These are phyloP conservation scores for Phlebiopsis flavidoalba DNA, from an alignment of 768 basidiomycete genomes.

Conservation along the genomic window DNA sequence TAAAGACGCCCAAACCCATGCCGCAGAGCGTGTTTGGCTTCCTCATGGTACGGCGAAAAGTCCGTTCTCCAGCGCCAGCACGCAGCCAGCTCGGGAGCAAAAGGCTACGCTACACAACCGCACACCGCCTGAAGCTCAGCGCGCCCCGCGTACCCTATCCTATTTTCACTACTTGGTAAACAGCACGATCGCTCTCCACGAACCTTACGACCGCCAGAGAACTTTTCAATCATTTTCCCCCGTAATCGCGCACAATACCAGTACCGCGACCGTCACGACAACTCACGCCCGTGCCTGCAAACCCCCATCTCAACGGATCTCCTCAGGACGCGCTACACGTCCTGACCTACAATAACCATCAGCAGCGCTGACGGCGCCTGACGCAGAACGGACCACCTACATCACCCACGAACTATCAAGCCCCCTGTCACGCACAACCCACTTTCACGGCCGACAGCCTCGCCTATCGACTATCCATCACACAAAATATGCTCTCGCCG, in stretches of 20 bases:
- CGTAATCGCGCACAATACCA: constrained; percentile 21
- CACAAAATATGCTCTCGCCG: not conserved
- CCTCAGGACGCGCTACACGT: constrained; percentile 15
- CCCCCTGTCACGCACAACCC: not conserved
- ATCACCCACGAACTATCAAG: too few species aligned
- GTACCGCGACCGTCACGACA: constrained; percentile 24
- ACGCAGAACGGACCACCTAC: too few species aligned
- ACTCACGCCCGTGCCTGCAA: constrained; percentile 14
- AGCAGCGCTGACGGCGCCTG: too few species aligned
- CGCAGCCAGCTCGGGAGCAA: constrained; percentile 31
- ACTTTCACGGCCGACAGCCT: constrained; percentile 4
- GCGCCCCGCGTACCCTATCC: not conserved
- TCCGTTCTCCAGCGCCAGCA: constrained; percentile 28
- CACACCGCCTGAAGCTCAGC: constrained; percentile 7
- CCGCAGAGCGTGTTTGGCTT: constrained; percentile 76
- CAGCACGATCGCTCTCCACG: constrained; percentile 6
- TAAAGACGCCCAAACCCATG: constrained; percentile 57
- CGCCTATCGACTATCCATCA: not conserved
- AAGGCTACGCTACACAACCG: not conserved
- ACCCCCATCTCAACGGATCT: constrained; percentile 9
- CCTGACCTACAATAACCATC: constrained; percentile 4
- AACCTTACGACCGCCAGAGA: constrained; percentile 17
- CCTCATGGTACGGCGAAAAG: constrained; percentile 47
- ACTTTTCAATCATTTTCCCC: constrained; percentile 12
- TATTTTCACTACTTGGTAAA: not conserved